phyloP scores from a whole-genome alignment of 495 filamentous ascomycete genomes.

The Endocarpon pusillum region DNA sequence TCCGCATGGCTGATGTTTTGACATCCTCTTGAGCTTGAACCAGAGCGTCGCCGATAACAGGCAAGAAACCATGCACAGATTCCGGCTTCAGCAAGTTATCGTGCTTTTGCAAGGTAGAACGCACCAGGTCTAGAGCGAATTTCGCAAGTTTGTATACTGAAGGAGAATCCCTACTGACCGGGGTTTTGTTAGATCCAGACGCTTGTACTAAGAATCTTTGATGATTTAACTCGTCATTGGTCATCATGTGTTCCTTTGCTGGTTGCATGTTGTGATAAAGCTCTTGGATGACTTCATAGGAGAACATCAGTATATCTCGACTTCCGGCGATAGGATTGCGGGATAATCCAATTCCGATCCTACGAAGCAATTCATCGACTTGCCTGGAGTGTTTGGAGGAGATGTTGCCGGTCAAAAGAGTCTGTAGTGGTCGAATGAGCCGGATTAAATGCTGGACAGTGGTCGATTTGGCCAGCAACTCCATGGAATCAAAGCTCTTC shows the following conservation, averaged over 20 bases:
- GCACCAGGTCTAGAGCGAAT: constrained; percentile 74
- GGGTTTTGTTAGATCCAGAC: constrained; percentile 45
- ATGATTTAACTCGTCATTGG: constrained; percentile 38
- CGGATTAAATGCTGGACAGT: constrained; percentile 56
- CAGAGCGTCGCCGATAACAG: constrained; percentile 73
- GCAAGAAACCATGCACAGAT: constrained; percentile 71
- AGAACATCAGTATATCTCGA: constrained; percentile 72
- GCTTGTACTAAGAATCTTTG: constrained; percentile 50
- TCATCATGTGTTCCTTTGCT: constrained; percentile 13
- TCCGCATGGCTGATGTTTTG: constrained; percentile 62
- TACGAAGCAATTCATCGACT: constrained; percentile 73
- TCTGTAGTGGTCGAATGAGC: constrained; percentile 58
- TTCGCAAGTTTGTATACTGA: constrained; percentile 66
- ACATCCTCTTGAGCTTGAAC: constrained; percentile 76
- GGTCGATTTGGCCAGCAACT: constrained; percentile 66
- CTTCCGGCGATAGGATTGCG: constrained; percentile 60
- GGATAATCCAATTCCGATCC: constrained; percentile 66
- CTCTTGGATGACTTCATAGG: constrained; percentile 80
- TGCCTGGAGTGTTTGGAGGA: constrained; percentile 63
- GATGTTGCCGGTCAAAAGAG: constrained; percentile 65
- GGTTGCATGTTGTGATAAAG: constrained; percentile 46
- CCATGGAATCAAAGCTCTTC: constrained; percentile 96
- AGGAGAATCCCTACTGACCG: constrained; percentile 41
- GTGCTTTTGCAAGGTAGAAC: constrained; percentile 64
- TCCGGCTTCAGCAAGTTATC: constrained; percentile 56